Base-by-base conservation (phyloP, 768 basidiomycete genomes). In the Mrakia blollopis region DNA sequence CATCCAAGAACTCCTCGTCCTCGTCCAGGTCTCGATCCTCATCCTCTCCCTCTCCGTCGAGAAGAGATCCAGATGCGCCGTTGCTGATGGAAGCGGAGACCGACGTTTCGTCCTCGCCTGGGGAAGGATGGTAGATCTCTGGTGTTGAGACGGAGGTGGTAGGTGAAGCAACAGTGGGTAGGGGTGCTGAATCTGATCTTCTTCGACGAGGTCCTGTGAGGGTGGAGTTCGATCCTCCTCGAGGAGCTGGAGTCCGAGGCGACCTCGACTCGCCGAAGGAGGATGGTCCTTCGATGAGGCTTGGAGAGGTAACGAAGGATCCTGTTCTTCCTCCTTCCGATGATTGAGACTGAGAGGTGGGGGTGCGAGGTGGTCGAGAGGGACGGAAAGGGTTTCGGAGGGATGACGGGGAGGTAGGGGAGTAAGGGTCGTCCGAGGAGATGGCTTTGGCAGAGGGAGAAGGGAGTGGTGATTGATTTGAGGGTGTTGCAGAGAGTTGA, bases 121-220 rank as follows among this genome's bases (percentile, higher is more conserved):
- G 30, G 23, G 25, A 37, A 1, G 39, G 65, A 39, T n/a, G 35
- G 37, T 39, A 41, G 25, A 68, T 25, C 35, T 39, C 65, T 25
- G 37, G 65, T 14, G 65, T 72, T 6, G 50, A 61, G 37, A 72
- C 72, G 52, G 52, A 30, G 30, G 52, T 72, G 13, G 35, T 11
- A 4, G 75, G 75, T 18, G 75, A 76, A 5, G 44, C 57, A 3
- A 57, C 68, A 18, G 28, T 23, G 0, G 68, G 75, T 11, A 76
- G 41, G 18, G 75, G 75, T 25, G 68, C 75, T 9, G 75, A 76
- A 60, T 76, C 75, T 14, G 75, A 76, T 32, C 75, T 62, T 5
- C 75, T 68, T 0, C 30, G 37, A 16, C 37, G 69, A 2, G 5
- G 23, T 30, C 39, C 32, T 14, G 32, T 47, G 47, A 47, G 18